phyloP scores from a whole-genome alignment of 495 filamentous ascomycete genomes.

The Neurospora terricola region DNA sequence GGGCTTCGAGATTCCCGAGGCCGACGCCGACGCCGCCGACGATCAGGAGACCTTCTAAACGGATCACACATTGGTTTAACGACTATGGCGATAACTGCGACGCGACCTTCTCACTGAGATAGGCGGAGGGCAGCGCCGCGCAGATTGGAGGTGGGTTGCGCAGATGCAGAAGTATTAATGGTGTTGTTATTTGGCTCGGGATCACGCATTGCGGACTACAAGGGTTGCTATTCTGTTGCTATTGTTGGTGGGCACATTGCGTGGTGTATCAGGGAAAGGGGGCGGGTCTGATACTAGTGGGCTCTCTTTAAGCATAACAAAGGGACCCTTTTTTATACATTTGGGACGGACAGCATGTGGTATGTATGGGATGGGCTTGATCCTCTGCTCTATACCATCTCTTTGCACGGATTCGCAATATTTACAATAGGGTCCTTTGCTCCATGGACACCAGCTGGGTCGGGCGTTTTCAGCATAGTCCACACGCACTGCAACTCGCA shows the following conservation, averaged over 20 bases:
- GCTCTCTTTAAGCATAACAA: not conserved
- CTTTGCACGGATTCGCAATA: not conserved
- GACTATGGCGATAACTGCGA: not conserved
- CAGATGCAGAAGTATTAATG: not conserved
- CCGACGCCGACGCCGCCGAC: constrained; percentile 49
- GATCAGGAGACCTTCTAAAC: constrained; percentile 70
- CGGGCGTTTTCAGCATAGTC: not conserved
- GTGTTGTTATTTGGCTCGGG: not conserved
- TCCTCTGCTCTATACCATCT: not conserved
- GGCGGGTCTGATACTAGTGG: not conserved
- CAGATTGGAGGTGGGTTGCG: not conserved
- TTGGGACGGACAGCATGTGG: not conserved
- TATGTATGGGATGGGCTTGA: not conserved
- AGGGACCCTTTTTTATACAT: not conserved
- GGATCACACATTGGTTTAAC: not conserved
- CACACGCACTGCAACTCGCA: not conserved
- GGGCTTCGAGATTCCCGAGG: constrained; percentile 77
- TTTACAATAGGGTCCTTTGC: not conserved
- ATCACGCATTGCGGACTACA: not conserved
- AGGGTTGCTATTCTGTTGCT: not conserved
- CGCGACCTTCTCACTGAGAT: not conserved
- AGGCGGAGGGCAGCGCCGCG: not conserved
- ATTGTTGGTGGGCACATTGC: not conserved
- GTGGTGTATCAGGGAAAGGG: not conserved
- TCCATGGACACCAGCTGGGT: not conserved